Conservation (phyloP, 2,329 filamentous ascomycete species). For the Penicillium sp. region DNA sequence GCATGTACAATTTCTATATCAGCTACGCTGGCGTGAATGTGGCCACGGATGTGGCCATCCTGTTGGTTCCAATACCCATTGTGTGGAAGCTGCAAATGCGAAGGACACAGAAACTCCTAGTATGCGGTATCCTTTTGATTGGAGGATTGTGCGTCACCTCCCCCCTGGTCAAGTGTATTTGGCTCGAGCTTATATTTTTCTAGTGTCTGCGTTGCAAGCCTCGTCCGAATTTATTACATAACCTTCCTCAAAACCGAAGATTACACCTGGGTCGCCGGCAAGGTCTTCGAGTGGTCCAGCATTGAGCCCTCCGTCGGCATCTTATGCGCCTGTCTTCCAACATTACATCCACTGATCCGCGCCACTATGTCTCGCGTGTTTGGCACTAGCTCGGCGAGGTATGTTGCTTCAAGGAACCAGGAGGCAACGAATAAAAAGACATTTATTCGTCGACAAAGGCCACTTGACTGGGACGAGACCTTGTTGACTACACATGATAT, state of each 20-base stretch:
- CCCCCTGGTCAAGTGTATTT: not conserved
- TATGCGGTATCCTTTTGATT: not conserved
- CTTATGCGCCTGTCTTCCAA: not conserved
- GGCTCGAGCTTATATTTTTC: not conserved
- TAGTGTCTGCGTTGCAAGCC: not conserved
- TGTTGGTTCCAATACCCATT: not conserved
- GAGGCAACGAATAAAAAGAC: not conserved
- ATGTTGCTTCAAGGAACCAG: not conserved
- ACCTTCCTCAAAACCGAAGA: not conserved
- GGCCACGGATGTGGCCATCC: not conserved
- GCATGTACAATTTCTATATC: not conserved
- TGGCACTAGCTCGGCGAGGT: not conserved
- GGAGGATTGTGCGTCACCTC: not conserved
- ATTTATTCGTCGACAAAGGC: not conserved
- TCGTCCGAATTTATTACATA: not conserved
- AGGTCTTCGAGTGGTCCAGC: not conserved
- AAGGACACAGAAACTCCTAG: not conserved
- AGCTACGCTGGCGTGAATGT: not conserved
- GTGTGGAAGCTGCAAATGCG: not conserved
- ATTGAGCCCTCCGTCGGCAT: not conserved
- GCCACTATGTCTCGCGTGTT: not conserved
- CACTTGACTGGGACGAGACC: not conserved
- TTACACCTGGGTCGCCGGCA: not conserved
- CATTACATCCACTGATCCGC: not conserved
- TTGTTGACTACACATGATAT: not conserved